Evolutionary conservation across 2,329 filamentous ascomycete genomes (phyloP), one percentile per base, ranked within the genome.

Genomic region (Juglanconis sp.): DNA sequence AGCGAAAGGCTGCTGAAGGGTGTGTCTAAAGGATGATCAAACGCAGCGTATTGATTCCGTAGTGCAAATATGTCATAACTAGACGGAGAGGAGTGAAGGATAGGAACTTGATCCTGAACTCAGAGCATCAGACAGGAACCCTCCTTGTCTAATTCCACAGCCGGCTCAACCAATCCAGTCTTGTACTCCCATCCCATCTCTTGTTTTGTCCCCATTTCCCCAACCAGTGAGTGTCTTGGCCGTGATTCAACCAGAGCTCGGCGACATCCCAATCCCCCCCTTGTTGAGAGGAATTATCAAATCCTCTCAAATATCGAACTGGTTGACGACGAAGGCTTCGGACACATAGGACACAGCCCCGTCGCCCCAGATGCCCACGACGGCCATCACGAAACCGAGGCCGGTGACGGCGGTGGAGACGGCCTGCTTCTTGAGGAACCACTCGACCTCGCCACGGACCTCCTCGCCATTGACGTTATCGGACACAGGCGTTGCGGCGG

Each of bases 391-490:
- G 71, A 89, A 88, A 4, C 80, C 85, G 48, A 84, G 59, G 3
- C 81, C 81, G 2, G 83, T 77, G 35, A 87, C 67, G 5, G 74
- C 77, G 8, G 82, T 83, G 70, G 83, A 79, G 10, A 83, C 76
- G 36, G 83, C 64, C 68, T 86, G 82, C 65, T 78, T 80, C 69
- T 77, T 79, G 47, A 80, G 75, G 66, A 86, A 82, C 6, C 74
- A 73, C 71, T 87, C 81, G 52, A 87, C 81, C 69, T 81, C 77
- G 50, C 72, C 77, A 64, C 82, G 78, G 49, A 88, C 80, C 68
- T 87, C 83, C 75, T 88, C 86, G 36, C 85, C 86, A 67, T 88
- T 88, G 62, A 85, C 66, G 51, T 73, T 73, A 38, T 73, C 76
- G 66, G 71, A 76, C 63, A 76, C 78, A 1, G 55, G 36, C 10